Evolutionary conservation across 345 rosid species (phyloP), one percentile per base, ranked within the genome.

Genomic region (Brassica nigra): DNA sequence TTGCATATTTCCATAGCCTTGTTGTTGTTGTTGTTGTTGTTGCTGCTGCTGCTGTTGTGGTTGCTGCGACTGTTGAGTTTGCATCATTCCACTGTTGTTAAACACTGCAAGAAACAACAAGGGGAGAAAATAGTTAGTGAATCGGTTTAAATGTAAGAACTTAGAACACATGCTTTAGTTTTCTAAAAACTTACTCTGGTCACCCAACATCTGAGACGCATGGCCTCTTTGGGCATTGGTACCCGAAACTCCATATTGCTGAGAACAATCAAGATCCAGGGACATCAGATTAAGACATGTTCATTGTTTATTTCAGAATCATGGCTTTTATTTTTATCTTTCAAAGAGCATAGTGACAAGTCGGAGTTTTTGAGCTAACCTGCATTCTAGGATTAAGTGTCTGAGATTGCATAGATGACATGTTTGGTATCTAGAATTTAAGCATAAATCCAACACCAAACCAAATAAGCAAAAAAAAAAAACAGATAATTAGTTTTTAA

Each of bases 211-310:
- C 78, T 91, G 94, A 34, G 98, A 87, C 59, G 93, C 73, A 62
- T 87, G 98, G 66, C 79, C 83, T 80, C 97, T 80, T 78, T 95
- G 98, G 2, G 91, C 44, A 85, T 88, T 95, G 75, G 78, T 76
- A 77, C 92, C 94, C 57, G 93, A 23, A 84, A 93, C 84, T 83
- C 93, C 97, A 85, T 36, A 88, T 90, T 93, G 94, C 88, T 83
- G n/a, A 10, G 59, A 63, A 72, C 12, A 61, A 72, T 33, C 36
- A 72, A 61, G 33, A 8, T 27, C 57, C 8, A 73, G 0, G 33
- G 64, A 59, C 11, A 62, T 74, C 14, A 74, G 44, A 47, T n/a
- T 15, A 33, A 4, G 70, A 20, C 34, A 20, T 14, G 29, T 27
- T 33, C 36, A 31, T 31, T 11, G 14, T 49, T 34, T 29, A 10